phyloP scores from a whole-genome alignment of 2,329 filamentous ascomycete genomes.

The Pseudogymnoascus sp. region DNA sequence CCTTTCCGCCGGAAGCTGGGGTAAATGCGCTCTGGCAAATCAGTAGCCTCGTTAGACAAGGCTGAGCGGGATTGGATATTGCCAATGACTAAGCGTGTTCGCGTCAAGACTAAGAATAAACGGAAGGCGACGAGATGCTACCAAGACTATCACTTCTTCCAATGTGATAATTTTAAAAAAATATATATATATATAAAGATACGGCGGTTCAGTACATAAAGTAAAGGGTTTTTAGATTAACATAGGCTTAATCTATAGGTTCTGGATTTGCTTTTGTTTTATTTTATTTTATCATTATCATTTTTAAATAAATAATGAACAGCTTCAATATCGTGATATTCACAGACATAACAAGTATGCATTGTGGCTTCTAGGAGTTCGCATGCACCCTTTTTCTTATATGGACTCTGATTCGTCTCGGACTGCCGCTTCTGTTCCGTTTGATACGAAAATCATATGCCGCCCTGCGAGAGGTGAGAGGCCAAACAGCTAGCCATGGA shows the following conservation, averaged over 20 bases:
- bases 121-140: background rate
- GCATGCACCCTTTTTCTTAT: background rate
- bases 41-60: slow-evolving; percentile 1
- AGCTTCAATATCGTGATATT: no score
- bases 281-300: no score
- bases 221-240: no score
- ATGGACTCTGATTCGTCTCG: background rate
- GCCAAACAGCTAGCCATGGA: background rate
- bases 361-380: background rate
- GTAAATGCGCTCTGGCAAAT: background rate
- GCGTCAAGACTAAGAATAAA: background rate
- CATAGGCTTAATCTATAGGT: no score
- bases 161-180: background rate
- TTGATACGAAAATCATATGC: background rate
- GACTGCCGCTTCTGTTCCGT: background rate
- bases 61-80: background rate
- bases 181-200: background rate
- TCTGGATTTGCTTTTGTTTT: no score
- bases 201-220: no score
- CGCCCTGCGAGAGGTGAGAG: background rate
- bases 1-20: slow-evolving; percentile 1
- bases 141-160: background rate
- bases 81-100: background rate
- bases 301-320: no score
- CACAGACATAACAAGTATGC: background rate